A percentile compares a stretch with the other conserved stretches of the same genome.
Conservation (phyloP, 1,139 yeast species). For the Candida sojae region DNA sequence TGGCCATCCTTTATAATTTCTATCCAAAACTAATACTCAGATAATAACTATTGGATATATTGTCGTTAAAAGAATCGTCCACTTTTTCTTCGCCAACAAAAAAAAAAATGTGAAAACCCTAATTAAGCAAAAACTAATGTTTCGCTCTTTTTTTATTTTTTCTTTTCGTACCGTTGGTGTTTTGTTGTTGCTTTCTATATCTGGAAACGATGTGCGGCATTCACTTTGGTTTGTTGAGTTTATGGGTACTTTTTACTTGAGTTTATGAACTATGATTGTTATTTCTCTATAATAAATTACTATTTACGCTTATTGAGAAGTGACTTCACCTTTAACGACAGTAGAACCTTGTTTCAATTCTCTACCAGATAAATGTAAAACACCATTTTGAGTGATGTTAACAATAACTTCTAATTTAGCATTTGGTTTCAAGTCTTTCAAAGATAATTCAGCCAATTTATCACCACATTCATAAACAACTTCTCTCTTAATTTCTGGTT, state of each 20-base stretch:
- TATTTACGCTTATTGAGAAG: conserved; percentile 10
- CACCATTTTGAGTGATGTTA: conserved; percentile 83
- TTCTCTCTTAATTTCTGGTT: conserved; percentile 76
- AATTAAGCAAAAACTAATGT: no score
- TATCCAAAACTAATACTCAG: no score
- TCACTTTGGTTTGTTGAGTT: no score
- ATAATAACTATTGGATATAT: no score
- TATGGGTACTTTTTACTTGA: no score
- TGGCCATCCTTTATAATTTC: conserved; percentile 21
- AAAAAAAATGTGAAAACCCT: no score
- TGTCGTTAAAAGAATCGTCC: no score
- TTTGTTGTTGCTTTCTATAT: no score
- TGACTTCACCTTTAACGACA: conserved; percentile 53
- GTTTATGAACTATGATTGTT: not conserved
- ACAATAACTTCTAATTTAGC: conserved; percentile 74
- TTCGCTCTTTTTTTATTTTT: no score
- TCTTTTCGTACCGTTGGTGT: no score
- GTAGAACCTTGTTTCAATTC: conserved; percentile 70
- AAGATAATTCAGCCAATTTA: conserved; percentile 75
- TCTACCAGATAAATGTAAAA: conserved; percentile 80
- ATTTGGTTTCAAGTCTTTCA: conserved; percentile 72
- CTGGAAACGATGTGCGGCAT: no score
- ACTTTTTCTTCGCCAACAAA: no score
- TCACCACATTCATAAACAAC: conserved; percentile 75
- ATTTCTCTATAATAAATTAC: not conserved